phyloP scores from a whole-genome alignment of 139 green algal genomes.

The Chlamydomonas eustigma region DNA sequence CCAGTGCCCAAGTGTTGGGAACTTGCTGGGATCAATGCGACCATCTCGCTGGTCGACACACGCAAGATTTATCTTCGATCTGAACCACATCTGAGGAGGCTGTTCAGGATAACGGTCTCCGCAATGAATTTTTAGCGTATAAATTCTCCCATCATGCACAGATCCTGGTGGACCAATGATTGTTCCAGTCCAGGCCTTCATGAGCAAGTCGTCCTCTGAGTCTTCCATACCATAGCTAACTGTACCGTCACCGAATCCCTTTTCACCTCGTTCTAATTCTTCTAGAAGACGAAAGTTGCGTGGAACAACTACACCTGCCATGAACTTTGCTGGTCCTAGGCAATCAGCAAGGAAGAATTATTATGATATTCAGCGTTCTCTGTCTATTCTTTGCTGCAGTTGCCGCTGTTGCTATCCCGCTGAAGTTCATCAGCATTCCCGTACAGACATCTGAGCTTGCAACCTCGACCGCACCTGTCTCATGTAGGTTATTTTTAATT shows the following conservation, averaged over 20 bases:
- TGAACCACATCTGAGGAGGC: constrained; percentile 47
- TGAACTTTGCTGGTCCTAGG: no score
- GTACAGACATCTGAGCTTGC: no score
- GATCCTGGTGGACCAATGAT: constrained; percentile 91
- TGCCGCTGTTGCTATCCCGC: no score
- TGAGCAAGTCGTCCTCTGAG: constrained; percentile 74
- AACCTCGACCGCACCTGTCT: no score
- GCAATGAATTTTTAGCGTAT: constrained; percentile 78
- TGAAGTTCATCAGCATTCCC: no score
- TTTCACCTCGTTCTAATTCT: constrained; percentile 92
- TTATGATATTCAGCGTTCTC: no score
- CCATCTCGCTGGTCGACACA: constrained; percentile 60
- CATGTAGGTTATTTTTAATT: no score
- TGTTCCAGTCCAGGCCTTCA: constrained; percentile 94
- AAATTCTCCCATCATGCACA: constrained; percentile 89
- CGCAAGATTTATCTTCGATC: constrained; percentile 66
- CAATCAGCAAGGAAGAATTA: no score
- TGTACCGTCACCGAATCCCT: constrained; percentile 91
- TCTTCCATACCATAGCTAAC: constrained; percentile 96
- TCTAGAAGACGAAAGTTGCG: constrained; percentile 95
- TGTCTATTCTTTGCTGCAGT: no score
- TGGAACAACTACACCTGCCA: constrained; percentile 63
- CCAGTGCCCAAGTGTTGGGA: constrained; percentile 79
- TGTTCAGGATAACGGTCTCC: constrained; percentile 79
- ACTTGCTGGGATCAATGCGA: constrained; percentile 64